Evolutionary conservation across 768 basidiomycete genomes (phyloP), one percentile per base, ranked within the genome.

Genomic region (Rhodotorula babjevae): DNA sequence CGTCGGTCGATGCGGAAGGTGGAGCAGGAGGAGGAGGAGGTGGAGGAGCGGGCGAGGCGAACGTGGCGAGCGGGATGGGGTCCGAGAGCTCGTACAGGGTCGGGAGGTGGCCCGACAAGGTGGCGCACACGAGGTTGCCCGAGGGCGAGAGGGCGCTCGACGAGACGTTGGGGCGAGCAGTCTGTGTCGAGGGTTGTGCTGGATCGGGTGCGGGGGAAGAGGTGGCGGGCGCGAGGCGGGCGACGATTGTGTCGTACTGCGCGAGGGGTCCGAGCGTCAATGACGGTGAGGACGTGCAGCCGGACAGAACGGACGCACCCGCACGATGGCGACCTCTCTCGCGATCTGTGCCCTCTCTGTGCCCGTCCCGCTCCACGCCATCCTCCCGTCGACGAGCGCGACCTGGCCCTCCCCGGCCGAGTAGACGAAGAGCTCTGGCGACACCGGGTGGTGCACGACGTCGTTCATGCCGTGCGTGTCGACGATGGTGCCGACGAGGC

Each of bases 41-140:
- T 4, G 18, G 40, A 9, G 49, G 61, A 15, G 44, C 47, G 74
- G 89, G 89, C 1, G 84, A 86, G 58, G 80, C 81, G 73, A 81
- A 79, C 0, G 84, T 91, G 0, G 74, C 74, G 18, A 82, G 90
- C 52, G 82, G 83, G 29, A 81, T 76, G 63, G 81, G 90, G 61
- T 82, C 86, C 71, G 80, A 82, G 10, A 82, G 87, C 6, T 89
- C 88, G 65, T 82, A 84, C 74, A 79, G 78, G 49, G 86, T 91
- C 16, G 90, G 90, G 81, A 77, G 78, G 61, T 89, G 87, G 79
- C 84, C 87, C 27, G 84, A 81, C 66, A 81, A 82, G 44, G 76
- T 89, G 31, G 88, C 89, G 63, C 73, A 67, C 44, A 68, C 40
- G 63, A 77, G 73, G n/a, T 31, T 23, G 23, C 78, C 78, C 63